Evolutionary conservation across 2,329 filamentous ascomycete genomes (phyloP), one percentile per base, ranked within the genome.

Genomic region (Ilyonectria mors-panacis): DNA sequence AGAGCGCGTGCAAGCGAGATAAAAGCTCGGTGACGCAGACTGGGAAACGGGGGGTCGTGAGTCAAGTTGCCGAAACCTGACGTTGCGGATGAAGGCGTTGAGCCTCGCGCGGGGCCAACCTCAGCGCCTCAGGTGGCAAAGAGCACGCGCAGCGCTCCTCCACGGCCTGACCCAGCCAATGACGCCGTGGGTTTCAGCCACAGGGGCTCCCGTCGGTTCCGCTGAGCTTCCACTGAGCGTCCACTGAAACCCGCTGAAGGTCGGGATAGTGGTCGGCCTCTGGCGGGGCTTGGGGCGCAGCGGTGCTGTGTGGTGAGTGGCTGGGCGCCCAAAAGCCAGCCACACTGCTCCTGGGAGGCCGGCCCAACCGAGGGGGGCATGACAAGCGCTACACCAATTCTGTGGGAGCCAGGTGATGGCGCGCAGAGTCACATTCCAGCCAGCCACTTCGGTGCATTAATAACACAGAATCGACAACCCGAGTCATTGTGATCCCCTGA

Each of bases 101-200:
- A 53, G 30, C 50, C n/a, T 21, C 30, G 51, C 35, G 53, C 53
- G 42, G 59, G 21, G 51, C 19, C 26, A 63, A 63, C 51, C 30
- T 57, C 60, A 64, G 35, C 54, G 55, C 53, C 42, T 48, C 42
- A 23, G 53, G 63, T 60, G 63, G 56, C 63, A 56, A 65, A 45
- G 42, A 19, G 39, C 53, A 7, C 12, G 42, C 23, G 33, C 53
- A 7, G 8, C 17, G 33, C 21, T 21, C 28, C 19, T 42, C 26
- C 23, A 37, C n/a, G 37, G 45, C 12, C 39, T 17, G 10, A 53
- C 8, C 28, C 33, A 30, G 57, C 63, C 63, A 65, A 65, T 65
- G 23, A 23, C 21, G 54, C 8, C 21, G n/a, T 5, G 50, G 33
- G 56, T 50, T 55, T 61, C 48, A 65, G 63, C 63, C 51, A 65